Conservation (phyloP, 768 basidiomycete genomes). For the Amanita molliuscula region DNA sequence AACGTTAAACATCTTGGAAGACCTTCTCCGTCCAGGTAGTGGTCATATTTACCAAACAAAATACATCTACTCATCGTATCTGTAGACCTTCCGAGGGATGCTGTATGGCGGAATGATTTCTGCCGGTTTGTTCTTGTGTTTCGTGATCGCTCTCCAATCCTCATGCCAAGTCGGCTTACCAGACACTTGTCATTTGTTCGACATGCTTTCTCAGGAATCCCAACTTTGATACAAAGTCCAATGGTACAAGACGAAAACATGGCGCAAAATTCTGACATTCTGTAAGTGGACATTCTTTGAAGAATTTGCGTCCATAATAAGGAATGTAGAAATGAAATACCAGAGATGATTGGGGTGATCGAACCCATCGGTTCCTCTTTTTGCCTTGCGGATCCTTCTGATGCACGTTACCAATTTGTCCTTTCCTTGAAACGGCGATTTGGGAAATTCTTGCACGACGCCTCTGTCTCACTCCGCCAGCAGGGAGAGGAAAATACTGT, state of each 20-base stretch:
- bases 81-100: constrained; percentile 35
- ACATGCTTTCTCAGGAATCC: constrained; percentile 66
- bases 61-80: constrained; percentile 4
- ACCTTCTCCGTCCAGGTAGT: constrained; percentile 41
- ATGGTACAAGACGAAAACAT: constrained; percentile 34
- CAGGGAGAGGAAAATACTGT: constrained; percentile 78
- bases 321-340: constrained; percentile 51
- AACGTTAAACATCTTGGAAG: constrained; percentile 43
- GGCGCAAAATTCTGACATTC: constrained; percentile 49
- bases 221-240: constrained; percentile 49
- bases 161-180: neutral
- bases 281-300: constrained; percentile 31
- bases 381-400: constrained; percentile 50
- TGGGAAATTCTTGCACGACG: constrained; percentile 59
- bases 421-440: constrained; percentile 46
- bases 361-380: constrained; percentile 57
- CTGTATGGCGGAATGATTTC: constrained; percentile 77
- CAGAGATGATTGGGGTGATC: constrained; percentile 65
- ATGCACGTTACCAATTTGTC: constrained; percentile 58
- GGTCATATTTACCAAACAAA: constrained; percentile 9
- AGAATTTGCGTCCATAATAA: neutral
- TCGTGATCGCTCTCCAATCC: neutral
- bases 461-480: constrained; percentile 53
- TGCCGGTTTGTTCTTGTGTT: constrained; percentile 43
- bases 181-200: constrained; percentile 66